Base-by-base conservation (phyloP, 2,329 filamentous ascomycete genomes). In the Phaeosphaeriaceae sp. region DNA sequence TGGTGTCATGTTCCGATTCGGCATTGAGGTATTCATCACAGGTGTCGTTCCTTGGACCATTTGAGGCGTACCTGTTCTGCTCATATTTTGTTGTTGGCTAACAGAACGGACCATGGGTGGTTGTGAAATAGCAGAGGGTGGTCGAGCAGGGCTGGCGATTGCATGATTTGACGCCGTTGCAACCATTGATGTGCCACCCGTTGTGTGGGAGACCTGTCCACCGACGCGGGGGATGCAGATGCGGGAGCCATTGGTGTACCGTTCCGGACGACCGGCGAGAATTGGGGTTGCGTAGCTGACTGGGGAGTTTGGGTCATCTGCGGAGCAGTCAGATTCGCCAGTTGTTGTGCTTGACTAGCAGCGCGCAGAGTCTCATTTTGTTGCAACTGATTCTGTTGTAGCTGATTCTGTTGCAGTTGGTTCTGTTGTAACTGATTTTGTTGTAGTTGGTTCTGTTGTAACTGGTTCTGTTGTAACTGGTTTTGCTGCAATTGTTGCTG, bases 261-360 rank as follows among this genome's bases (percentile, higher is more conserved):
- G 42, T 79, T 75, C 26, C 75, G 67, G 7, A 76, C 66, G 28
- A 77, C 68, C 2, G 89, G 89, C n/a, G 89, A 86, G 1, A 84
- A 85, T 3, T 83, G 81, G 13, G 83, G 77, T 63, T 88, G 86
- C 1, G 67, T 70, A n/a, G 66, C 66, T 1, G 84, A 82, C 6
- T 84, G 81, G 56, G 86, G 82, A 47, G 70, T 63, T 44, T 71
- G 69, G 13, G 56, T 47, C 17, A 66, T 58, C 42, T 71, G 69
- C 12, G 58, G 47, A 12, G 60, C 51, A n/a, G 52, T 51, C 20
- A 52, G 42, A 17, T 48, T 61, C 4, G 59, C 55, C 66, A 73
- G 63, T 35, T 68, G 64, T 40, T 71, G 69, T 17, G 66, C 63
- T 48, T 66, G 64, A 13, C 52, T 55, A 16, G 62, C 62, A 75